Evolutionary conservation across 768 basidiomycete genomes (phyloP), one percentile per base, ranked within the genome.

Genomic region (Mycena metata): DNA sequence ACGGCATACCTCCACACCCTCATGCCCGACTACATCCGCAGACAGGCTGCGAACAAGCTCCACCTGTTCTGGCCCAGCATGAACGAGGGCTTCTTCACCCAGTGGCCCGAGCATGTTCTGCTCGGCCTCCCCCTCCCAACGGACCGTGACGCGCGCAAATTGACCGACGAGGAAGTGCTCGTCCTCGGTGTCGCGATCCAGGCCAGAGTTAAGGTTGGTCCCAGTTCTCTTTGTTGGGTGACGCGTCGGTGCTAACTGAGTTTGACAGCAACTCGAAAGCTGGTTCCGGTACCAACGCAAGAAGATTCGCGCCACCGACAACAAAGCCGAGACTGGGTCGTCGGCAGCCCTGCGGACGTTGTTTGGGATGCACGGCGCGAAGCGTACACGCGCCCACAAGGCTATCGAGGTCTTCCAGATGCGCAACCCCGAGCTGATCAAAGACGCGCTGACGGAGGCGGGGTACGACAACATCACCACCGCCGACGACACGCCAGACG

Each of bases 31-130:
- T 65, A 41, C 47, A 41, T 58, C 12, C 8, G 49, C n/a, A 19
- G 55, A 12, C 64, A 65, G 16, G 64, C 54, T 1, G 55, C 57
- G 26, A 12, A n/a, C 1, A 57, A 65, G 15, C 46, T 65, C 0
- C 30, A 39, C 23, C 56, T 50, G 5, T 58, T 65, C 64, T 57
- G 56, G 64, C n/a, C n/a, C n/a, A n/a, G n/a, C n/a, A 16, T 65
- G 55, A 0, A 5, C 13, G 56, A 57, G n/a, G 64, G 17, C 0
- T 65, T 33, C 36, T 65, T 65, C 39, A 4, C 7, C 10, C 5
- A 15, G 2, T 57, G 5, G 3, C 39, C 64, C 2, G 55, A 65
- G 36, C 39, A 65, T 4, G n/a, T 9, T 0, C 1, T 9, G 0
- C 55, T 65, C 9, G 35, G 45, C 2, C 55, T 65, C 1, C 55